phyloP scores from a whole-genome alignment of 441 rosid genomes.

The Kokia cookei region DNA sequence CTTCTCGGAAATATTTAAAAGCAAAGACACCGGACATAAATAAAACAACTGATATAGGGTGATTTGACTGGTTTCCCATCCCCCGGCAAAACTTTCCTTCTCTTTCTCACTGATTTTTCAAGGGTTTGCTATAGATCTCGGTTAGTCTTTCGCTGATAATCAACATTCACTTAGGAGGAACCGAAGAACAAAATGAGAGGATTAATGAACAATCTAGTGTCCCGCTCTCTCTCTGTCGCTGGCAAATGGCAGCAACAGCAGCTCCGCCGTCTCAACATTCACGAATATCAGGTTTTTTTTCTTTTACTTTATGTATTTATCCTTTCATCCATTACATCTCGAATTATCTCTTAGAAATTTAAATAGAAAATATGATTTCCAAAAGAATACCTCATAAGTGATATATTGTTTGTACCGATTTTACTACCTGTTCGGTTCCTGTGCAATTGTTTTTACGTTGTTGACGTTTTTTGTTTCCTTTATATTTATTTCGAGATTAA shows the following conservation, averaged over 20 bases:
- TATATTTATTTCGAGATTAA: background rate
- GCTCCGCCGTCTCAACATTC: constrained; percentile 94
- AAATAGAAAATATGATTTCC: background rate
- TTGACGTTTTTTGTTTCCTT: background rate
- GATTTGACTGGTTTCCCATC: background rate
- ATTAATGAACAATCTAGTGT: constrained; percentile 59
- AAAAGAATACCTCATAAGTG: background rate
- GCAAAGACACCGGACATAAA: background rate
- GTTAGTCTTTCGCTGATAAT: background rate
- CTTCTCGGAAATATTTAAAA: background rate
- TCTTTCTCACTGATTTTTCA: too few relatives aligned
- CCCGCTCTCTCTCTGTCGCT: constrained; percentile 73
- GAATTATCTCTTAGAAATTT: background rate
- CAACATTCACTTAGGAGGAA: background rate
- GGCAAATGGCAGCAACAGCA: constrained; percentile 89
- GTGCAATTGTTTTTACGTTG: background rate
- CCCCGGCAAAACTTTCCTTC: background rate
- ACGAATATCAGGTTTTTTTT: constrained; percentile 81
- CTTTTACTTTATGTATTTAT: background rate
- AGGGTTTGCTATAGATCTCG: constrained; percentile 7
- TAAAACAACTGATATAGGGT: background rate
- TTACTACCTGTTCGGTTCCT: background rate
- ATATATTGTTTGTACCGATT: background rate
- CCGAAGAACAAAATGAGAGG: constrained; percentile 52
- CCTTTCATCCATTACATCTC: background rate